A percentile compares a stretch with the other conserved stretches of the same genome.
These are phyloP conservation scores for Heteromeles arbutifolia DNA, from an alignment of 306 rosid genomes.

Conservation along the genomic window DNA sequence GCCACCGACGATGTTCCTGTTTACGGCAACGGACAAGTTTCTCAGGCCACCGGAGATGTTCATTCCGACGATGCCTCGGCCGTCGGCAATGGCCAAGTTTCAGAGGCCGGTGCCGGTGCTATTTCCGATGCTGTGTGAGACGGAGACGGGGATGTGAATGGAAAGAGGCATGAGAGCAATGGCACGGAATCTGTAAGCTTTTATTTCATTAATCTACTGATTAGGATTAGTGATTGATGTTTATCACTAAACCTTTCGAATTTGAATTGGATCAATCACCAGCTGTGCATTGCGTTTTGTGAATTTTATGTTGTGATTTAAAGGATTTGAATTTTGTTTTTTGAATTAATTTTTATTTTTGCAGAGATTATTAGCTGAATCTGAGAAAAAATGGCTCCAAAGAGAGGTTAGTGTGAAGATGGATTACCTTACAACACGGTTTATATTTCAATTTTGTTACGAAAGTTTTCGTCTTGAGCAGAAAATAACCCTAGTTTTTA, in stretches of 20 bases:
- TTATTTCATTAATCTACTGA: background rate
- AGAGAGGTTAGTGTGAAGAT: slow-evolving; percentile 15
- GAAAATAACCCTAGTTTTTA: slow-evolving; percentile 13
- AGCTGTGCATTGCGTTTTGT: background rate
- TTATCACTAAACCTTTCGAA: background rate
- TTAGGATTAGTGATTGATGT: background rate
- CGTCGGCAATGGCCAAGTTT: slow-evolving; percentile 19
- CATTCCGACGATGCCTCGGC: slow-evolving; percentile 24
- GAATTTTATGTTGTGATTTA: background rate
- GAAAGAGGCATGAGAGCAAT: slow-evolving; percentile 30
- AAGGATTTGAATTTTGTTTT: background rate
- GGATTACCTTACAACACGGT: background rate
- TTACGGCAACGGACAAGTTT: slow-evolving; percentile 25
- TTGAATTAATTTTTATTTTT: background rate
- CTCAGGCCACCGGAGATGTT: slow-evolving; percentile 29
- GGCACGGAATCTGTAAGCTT: slow-evolving; percentile 50
- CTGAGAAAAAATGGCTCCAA: slow-evolving; percentile 14
- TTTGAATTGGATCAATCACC: background rate
- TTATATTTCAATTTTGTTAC: background rate
- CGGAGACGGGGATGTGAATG: slow-evolving; percentile 10
- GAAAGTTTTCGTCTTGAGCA: slow-evolving; percentile 12
- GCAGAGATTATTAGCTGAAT: slow-evolving; percentile 18
- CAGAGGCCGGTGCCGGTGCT: slow-evolving; percentile 10
- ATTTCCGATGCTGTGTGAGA: slow-evolving; percentile 9
- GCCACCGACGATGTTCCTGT: slow-evolving; percentile 24